Base-by-base conservation (phyloP, 2,329 filamentous ascomycete species). In the Pezicula carpinea region DNA sequence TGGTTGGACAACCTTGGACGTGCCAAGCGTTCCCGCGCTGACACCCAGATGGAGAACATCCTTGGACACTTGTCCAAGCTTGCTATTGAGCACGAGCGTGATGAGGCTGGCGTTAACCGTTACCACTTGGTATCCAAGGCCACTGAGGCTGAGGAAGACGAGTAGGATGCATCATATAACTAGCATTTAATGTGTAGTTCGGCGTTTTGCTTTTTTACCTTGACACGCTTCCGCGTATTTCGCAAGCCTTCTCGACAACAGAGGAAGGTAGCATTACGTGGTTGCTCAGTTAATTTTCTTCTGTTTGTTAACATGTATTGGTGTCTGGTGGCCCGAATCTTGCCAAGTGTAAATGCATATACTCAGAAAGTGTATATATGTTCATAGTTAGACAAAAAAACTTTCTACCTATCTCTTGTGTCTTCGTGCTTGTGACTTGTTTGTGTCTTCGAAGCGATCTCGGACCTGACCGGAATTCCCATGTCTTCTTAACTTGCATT, bases 1-100 rank as follows among this genome's bases (percentile, higher is more conserved):
- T 76, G 71, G 70, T 72, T 84, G 52, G 75, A 80, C 62, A 74
- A 83, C 62, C 73, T 85, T 29, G 81, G 81, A 51, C 77, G 81
- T 63, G 77, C 80, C 70, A 74, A 80, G 67, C 75, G 81, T 57
- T 75, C 70, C 61, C 68, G 71, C 59, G 76, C 79, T 68, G 79
- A 85, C 63, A 81, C 79, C 52, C 70, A 77, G 52, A 77, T 83
- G 64, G 80, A 84, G 74, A 83, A 84, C 68, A 79, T 82, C 66
- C 75, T 85, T 58, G 75, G 73, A 41, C 78, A 80, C 54, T 73
- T 85, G 51, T 78, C 76, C 69, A 83, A 83, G 72, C 69, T 84
- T 53, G 76, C 79, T 31, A 65, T 83, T 56, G 74, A 78, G 67
- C 77, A 82, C 64, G 75, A 79, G 62, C 64, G 60, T 43, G 76